A percentile compares a stretch with the other conserved stretches of the same genome.
phyloP scores from a whole-genome alignment of 495 filamentous ascomycete genomes.

The Diplogelasinospora grovesii region DNA sequence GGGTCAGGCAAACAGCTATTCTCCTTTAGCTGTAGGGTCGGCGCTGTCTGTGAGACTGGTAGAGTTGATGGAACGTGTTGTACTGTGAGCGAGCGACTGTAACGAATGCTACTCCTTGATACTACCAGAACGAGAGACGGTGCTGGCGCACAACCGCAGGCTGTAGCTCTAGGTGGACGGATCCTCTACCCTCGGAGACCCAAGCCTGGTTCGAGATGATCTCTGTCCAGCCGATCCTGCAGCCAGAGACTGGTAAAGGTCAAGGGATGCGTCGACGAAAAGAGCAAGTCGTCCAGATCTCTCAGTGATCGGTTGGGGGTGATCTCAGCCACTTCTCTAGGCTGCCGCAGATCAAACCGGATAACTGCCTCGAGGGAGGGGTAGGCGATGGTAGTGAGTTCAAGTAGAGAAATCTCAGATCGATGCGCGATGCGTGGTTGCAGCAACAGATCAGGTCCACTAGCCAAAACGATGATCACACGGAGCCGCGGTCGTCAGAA shows the following conservation, averaged over 20 bases:
- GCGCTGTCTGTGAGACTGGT: background rate
- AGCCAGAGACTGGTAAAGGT: constrained; percentile 12
- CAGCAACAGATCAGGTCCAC: constrained; percentile 17
- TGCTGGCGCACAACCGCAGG: constrained; percentile 14
- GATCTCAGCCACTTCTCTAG: constrained; percentile 10
- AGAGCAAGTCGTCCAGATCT: constrained; percentile 8
- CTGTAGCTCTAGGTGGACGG: constrained; percentile 13
- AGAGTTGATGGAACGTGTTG: background rate
- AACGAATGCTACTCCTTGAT: constrained; percentile 9
- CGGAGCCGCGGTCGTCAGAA: constrained; percentile 9
- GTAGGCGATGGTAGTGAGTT: constrained; percentile 9
- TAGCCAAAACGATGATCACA: constrained; percentile 30
- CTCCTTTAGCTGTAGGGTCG: constrained; percentile 13
- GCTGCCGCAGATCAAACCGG: constrained; percentile 27
- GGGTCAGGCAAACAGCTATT: constrained; percentile 8
- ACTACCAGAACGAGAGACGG: constrained; percentile 14
- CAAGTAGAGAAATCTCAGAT: constrained; percentile 12
- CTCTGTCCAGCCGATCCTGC: constrained; percentile 22
- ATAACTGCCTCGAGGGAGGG: constrained; percentile 5
- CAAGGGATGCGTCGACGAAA: constrained; percentile 6
- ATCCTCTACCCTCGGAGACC: constrained; percentile 13
- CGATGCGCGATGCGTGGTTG: constrained; percentile 20
- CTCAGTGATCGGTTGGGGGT: background rate
- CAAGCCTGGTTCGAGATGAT: constrained; percentile 18
- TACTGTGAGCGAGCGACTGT: constrained; percentile 13